Evolutionary conservation across 192 early-diverging fungal genomes (phyloP).

Genomic region (Rhizophagus clarus): DNA sequence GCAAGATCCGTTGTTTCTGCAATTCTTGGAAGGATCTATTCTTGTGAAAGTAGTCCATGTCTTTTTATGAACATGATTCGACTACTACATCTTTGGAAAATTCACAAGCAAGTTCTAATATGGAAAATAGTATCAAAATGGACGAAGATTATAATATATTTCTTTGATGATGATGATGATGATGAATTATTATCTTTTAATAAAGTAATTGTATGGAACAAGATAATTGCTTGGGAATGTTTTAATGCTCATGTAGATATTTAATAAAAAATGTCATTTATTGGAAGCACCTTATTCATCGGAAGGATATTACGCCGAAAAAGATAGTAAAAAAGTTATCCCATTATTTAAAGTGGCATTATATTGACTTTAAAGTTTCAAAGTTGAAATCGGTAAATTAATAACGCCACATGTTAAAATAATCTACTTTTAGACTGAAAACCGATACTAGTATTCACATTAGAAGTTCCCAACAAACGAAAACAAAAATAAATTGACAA

Average conservation of each 20-base stretch:
- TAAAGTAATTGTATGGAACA: constrained; percentile 2
- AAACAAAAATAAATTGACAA: too few relatives aligned
- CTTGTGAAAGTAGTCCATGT: neutral
- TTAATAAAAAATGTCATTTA: neutral
- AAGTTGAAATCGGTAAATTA: too few relatives aligned
- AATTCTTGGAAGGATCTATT: neutral
- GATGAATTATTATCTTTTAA: neutral
- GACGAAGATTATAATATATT: neutral
- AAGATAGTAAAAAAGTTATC: neutral
- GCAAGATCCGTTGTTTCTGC: neutral
- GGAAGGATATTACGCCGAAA: constrained; percentile 3
- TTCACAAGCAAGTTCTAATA: neutral
- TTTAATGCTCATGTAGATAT: neutral
- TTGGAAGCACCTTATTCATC: constrained; percentile 28
- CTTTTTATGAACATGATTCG: neutral
- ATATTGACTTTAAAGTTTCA: too few relatives aligned
- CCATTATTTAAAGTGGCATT: constrained; percentile 13
- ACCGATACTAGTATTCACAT: too few relatives aligned
- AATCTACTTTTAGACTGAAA: too few relatives aligned
- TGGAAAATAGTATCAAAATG: neutral
- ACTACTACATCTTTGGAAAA: neutral
- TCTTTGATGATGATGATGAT: neutral
- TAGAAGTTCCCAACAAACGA: too few relatives aligned
- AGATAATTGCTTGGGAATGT: constrained; percentile 28
- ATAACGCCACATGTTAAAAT: too few relatives aligned